Evolutionary conservation across 2,329 filamentous ascomycete genomes (phyloP).

Genomic region (Aspergillus hortae): DNA sequence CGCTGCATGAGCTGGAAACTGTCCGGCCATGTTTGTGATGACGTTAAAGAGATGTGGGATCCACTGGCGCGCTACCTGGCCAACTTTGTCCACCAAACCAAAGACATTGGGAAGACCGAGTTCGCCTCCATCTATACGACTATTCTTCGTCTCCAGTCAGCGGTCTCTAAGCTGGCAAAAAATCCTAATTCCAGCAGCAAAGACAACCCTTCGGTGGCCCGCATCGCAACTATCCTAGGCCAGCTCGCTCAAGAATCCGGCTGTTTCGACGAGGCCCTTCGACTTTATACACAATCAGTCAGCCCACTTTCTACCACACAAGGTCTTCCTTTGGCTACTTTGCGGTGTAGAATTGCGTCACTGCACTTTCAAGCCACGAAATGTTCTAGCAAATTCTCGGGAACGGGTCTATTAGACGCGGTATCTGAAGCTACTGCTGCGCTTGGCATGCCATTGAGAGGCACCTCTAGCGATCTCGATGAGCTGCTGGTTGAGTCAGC

Average conservation of each 20-base stretch:
- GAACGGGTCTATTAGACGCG: constrained; percentile 19
- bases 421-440: constrained; percentile 32
- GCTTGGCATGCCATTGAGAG: constrained; percentile 36
- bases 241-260: constrained; percentile 40
- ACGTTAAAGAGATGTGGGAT: constrained; percentile 41
- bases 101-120: constrained; percentile 32
- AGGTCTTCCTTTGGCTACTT: constrained; percentile 33
- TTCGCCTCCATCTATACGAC: constrained; percentile 35
- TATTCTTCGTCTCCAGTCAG: constrained; percentile 34
- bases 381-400: constrained; percentile 18
- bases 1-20: constrained; percentile 41
- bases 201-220: constrained; percentile 27
- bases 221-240: constrained; percentile 32
- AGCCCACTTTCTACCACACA: constrained; percentile 28
- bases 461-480: constrained; percentile 40
- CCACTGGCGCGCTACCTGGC: constrained; percentile 41
- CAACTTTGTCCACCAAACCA: constrained; percentile 32
- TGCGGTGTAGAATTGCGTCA: constrained; percentile 38
- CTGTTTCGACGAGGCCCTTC: constrained; percentile 37
- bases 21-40: constrained; percentile 39
- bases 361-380: constrained; percentile 33
- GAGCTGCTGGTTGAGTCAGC: constrained; percentile 42
- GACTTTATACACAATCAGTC: constrained; percentile 32
- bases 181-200: constrained; percentile 14
- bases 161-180: constrained; percentile 26